Evolutionary conservation across 2,329 filamentous ascomycete genomes (phyloP), one percentile per base, ranked within the genome.

Genomic region (Simplicillium sp.): DNA sequence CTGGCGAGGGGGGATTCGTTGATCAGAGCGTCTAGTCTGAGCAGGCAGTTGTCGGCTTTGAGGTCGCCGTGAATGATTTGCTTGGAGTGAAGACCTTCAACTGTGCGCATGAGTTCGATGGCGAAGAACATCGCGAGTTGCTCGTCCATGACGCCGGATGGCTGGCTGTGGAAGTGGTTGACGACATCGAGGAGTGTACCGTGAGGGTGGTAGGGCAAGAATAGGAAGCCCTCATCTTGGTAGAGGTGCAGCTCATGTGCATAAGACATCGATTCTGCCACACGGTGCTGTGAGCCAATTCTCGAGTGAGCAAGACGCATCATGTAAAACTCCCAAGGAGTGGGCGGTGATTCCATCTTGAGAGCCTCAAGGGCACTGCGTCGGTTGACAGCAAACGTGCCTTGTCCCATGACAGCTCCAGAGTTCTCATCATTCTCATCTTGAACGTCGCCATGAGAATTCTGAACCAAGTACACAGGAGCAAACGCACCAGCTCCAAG

Each of bases 261-360:
- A 31, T 80, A 75, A 2, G 94, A 79, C 44, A 98, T 71, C 12
- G 86, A 94, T 3, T 86, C 80, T 1, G 79, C 73, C 0, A 84
- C 82, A 12, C 90, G 80, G 44, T 84, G 66, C 25, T 74, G 75
- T 1, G 82, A 72, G 0, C 82, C 83, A 0, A 98, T 70, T 1
- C 92, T 84, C 16, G 75, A 68, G 48, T 90, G 86, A 2, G 85
- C 80, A 41, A 87, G 77, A 2, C 87, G 82, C 68, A 97, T 87
- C 61, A 98, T 94, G 63, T 95, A 85, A 56, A 97, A 98, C 57
- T 98, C 92, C 92, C 92, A 98, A 0, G 85, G 73, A 4, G 81
- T 84, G 0, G 90, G 86, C 1, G 89, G 87, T 28, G 84, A 77
- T 64, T 98, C 92, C 79, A 95, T 89, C 63, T 98, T 98, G 51